Base-by-base conservation (phyloP, 768 basidiomycete species). In the Piloderma croceum region DNA sequence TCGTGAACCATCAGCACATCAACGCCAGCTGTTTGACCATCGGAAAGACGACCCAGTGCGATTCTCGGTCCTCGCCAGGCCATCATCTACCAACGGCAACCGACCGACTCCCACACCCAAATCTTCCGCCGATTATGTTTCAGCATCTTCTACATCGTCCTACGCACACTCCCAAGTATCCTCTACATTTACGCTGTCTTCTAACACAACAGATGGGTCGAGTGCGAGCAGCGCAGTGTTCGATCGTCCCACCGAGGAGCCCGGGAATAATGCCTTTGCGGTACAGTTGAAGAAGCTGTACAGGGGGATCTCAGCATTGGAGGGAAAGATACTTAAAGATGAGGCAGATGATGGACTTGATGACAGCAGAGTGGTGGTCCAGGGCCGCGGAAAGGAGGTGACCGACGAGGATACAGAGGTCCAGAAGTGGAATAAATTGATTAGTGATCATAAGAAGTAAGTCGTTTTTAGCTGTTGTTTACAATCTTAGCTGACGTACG, bases 41-140 rank as follows among this genome's bases (percentile, higher is more conserved):
- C 74, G 87, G 27, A 81, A 89, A 53, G 88, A 98, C 58, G 90
- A 98, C 58, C 90, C 96, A 0, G 77, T 91, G 23, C 77, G 84
- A 9, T 98, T 98, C 62, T 68, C 77, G 27, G 74, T 81, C 24
- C 71, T 79, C 24, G 65, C 76, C 4, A 74, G 80, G 31, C 73
- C 81, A 7, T 55, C 42, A 15, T 34, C 34, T 45, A 56, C 43
- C 50, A 53, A 7, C 36, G 55, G 51, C 37, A 55, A 56, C 29
- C 73, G 73, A 5, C 69, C 73, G 1, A 49, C 67, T 0, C 75
- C 77, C 6, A 68, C 73, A n/a, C 70, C 77, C 19, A 80, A 80
- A 49, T 69, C 73, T 7, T 80, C 82, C 1, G 77, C 69, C 20
- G 86, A 88, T 52, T 78, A 81, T 42, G 66, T 86, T 19, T 87